phyloP scores from a whole-genome alignment of 768 basidiomycete species.

The Antrodiella citrinella region DNA sequence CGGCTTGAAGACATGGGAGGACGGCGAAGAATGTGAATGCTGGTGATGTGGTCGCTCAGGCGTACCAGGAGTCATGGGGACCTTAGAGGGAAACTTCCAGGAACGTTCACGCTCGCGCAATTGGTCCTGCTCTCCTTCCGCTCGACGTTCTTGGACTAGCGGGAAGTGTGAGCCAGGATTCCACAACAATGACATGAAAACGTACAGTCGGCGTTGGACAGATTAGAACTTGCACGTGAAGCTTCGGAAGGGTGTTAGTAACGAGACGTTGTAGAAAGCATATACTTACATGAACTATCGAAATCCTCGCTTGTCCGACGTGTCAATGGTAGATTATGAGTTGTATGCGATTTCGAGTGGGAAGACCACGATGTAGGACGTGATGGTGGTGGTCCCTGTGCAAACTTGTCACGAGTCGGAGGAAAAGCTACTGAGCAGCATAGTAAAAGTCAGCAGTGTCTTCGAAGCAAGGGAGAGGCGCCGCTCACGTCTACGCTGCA shows the following conservation, averaged over 20 bases:
- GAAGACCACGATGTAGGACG: conserved; percentile 16
- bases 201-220: conserved; percentile 21
- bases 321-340: conserved; percentile 14
- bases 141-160: conserved; percentile 22
- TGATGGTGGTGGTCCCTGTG: conserved; percentile 4
- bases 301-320: conserved; percentile 16
- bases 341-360: conserved; percentile 18
- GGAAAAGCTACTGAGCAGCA: too few species aligned
- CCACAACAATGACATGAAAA: neutral
- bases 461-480: too few species aligned
- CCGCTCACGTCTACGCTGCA: too few species aligned
- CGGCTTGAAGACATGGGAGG: neutral
- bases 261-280: neutral
- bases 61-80: conserved; percentile 6
- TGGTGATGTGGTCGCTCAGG: conserved; percentile 12
- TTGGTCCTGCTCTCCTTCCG: conserved; percentile 22
- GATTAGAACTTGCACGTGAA: conserved; percentile 21
- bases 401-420: too few species aligned
- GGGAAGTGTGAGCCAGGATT: conserved; percentile 2
- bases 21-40: conserved; percentile 13
- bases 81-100: too few species aligned
- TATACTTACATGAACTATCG: conserved; percentile 15
- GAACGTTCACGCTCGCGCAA: conserved; percentile 38
- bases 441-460: too few species aligned
- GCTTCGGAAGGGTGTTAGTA: conserved; percentile 13